Percentiles rank a stretch among this genome's conserved stretches.
These are phyloP conservation scores for Nepenthes alata DNA, from an alignment of 179 eudicot species.

Conservation along the genomic window DNA sequence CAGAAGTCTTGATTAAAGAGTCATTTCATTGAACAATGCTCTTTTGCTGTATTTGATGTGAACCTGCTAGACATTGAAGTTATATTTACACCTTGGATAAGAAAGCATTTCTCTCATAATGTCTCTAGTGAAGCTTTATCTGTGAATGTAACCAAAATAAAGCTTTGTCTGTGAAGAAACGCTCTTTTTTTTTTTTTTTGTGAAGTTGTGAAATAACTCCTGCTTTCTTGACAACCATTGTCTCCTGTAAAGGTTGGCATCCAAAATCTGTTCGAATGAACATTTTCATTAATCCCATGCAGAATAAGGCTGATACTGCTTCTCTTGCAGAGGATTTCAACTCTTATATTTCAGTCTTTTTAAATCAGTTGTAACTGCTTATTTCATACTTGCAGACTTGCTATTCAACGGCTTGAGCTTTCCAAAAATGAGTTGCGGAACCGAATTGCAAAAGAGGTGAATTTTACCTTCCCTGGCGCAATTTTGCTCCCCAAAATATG, in stretches of 20 bases:
- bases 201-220: not conserved
- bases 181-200: no score
- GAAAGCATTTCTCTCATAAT: not conserved
- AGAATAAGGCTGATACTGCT: no score
- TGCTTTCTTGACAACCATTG: not conserved
- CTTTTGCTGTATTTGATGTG: not conserved
- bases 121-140: not conserved
- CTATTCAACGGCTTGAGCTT: conserved; percentile 84
- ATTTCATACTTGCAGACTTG: conserved; percentile 36
- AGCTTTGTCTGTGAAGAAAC: not conserved
- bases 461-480: not conserved
- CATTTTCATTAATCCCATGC: no score
- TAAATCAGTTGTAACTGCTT: not conserved
- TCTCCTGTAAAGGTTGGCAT: not conserved
- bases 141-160: not conserved
- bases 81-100: not conserved
- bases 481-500: not conserved
- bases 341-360: not conserved
- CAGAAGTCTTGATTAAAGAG: not conserved
- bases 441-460: conserved; percentile 90
- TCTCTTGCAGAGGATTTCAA: not conserved
- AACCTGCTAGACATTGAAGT: not conserved
- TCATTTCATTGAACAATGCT: not conserved
- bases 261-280: no score
- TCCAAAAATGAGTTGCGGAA: conserved; percentile 79